Evolutionary conservation across 106 monocot species (phyloP).

Genomic region (Dioscorea dumetorum): DNA sequence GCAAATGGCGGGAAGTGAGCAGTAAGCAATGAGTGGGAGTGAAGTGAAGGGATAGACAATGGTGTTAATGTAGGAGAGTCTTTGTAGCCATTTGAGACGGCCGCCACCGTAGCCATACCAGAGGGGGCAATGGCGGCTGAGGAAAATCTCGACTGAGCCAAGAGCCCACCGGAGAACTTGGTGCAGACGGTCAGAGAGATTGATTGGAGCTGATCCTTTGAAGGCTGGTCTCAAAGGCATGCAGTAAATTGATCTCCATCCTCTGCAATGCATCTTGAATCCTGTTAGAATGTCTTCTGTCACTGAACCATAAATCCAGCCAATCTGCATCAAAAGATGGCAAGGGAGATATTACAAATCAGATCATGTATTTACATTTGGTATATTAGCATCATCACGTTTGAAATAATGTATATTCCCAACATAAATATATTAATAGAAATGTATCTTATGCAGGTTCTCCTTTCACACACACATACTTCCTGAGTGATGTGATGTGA

Average conservation of each 20-base stretch:
- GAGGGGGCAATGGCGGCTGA: slow-evolving; percentile 92
- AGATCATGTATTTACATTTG: neutral
- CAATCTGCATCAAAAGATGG: slow-evolving; percentile 45
- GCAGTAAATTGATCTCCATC: slow-evolving; percentile 96
- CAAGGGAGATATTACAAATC: neutral
- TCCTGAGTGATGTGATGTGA: too few relatives aligned
- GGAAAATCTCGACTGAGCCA: slow-evolving; percentile 92
- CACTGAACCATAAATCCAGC: slow-evolving; percentile 97
- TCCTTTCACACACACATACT: too few relatives aligned
- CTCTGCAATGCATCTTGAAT: slow-evolving; percentile 98
- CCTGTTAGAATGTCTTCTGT: slow-evolving; percentile 93
- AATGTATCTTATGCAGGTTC: neutral
- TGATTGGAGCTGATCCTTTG: slow-evolving; percentile 96
- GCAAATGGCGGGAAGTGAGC: slow-evolving; percentile 80
- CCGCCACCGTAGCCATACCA: slow-evolving; percentile 92
- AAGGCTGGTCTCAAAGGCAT: slow-evolving; percentile 89
- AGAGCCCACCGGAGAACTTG: slow-evolving; percentile 99
- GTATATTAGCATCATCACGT: neutral
- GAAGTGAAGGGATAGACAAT: slow-evolving; percentile 95
- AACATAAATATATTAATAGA: too few relatives aligned
- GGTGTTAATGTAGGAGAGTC: slow-evolving; percentile 84
- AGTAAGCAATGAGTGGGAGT: slow-evolving; percentile 85
- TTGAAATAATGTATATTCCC: neutral
- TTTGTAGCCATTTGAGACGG: slow-evolving; percentile 87
- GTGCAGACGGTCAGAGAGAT: slow-evolving; percentile 84